Conservation (phyloP, 352 stramenopile species). For the Aphanomyces stellatus region DNA sequence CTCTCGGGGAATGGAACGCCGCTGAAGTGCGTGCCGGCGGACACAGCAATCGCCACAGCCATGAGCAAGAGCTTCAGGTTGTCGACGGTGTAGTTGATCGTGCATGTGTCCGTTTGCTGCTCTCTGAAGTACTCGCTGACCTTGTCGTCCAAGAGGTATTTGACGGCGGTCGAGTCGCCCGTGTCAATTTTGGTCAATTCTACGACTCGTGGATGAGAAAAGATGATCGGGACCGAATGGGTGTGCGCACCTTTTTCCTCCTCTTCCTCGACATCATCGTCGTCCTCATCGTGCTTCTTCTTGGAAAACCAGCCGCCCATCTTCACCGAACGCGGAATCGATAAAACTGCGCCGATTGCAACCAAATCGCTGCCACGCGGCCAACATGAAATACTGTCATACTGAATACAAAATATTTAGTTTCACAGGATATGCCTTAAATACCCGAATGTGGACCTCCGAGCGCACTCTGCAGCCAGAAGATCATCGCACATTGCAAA, state of each 20-base stretch:
- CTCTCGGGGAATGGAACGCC: conserved; percentile 50
- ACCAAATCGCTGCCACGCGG: conserved; percentile 1
- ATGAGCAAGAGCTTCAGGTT: conserved; percentile 79
- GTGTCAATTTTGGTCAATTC: conserved; percentile 41
- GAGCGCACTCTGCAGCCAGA: no score
- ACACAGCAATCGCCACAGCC: conserved; percentile 49
- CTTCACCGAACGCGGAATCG: background rate
- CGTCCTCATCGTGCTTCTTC: conserved; percentile 16
- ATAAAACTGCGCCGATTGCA: background rate
- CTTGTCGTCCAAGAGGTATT: conserved; percentile 79
- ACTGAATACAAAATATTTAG: background rate
- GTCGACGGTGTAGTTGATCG: conserved; percentile 69
- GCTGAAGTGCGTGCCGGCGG: conserved; percentile 62
- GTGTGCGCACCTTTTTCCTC: conserved; percentile 6
- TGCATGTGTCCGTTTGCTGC: conserved; percentile 40
- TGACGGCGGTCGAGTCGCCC: conserved; percentile 77
- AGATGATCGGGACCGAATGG: background rate
- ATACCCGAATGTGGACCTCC: background rate
- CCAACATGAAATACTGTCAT: background rate
- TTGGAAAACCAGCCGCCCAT: conserved; percentile 19
- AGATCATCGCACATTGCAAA: no score
- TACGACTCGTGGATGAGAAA: background rate
- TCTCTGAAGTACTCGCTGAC: conserved; percentile 54
- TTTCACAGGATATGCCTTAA: background rate
- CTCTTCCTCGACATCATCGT: conserved; percentile 15